A percentile compares a stretch with the other conserved stretches of the same genome.
phyloP scores from a whole-genome alignment of 345 rosid species.

The Chamaenerion angustifolium region DNA sequence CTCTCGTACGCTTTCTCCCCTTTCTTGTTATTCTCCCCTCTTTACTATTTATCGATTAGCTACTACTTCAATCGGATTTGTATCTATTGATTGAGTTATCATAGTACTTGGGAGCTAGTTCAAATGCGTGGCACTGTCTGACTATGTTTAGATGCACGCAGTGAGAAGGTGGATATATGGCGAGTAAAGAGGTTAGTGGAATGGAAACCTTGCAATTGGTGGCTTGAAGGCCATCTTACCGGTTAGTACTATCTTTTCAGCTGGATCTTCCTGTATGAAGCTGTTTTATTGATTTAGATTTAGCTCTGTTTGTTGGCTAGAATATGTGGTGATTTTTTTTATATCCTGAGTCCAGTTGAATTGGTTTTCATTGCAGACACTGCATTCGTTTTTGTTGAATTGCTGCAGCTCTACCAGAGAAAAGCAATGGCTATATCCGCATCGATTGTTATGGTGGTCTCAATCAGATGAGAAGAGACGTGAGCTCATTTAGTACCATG shows the following conservation, averaged over 20 bases:
- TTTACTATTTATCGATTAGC: not conserved
- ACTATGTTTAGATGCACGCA: constrained; percentile 1
- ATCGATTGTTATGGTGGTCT: constrained; percentile 95
- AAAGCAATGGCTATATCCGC: constrained; percentile 78
- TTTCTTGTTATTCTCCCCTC: no score
- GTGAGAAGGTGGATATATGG: constrained; percentile 48
- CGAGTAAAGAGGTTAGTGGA: constrained; percentile 55
- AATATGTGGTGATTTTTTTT: constrained; percentile 12
- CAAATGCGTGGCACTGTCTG: constrained; percentile 9
- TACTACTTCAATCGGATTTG: no score
- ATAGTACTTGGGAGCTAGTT: not conserved
- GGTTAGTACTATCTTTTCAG: constrained; percentile 20
- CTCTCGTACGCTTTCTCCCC: constrained; percentile 16
- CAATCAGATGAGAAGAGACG: constrained; percentile 97
- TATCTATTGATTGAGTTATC: no score
- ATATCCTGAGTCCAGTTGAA: constrained; percentile 53
- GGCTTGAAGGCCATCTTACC: constrained; percentile 55
- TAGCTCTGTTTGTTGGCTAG: constrained; percentile 6
- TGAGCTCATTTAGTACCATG: constrained; percentile 19
- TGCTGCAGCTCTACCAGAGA: constrained; percentile 78
- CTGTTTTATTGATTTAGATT: not conserved
- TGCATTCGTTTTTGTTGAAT: constrained; percentile 41
- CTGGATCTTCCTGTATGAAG: not conserved
- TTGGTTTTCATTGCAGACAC: constrained; percentile 35
- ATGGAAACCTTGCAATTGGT: constrained; percentile 97